Percentiles rank a stretch among this genome's conserved stretches.
These are phyloP conservation scores for Malassezia japonica DNA, from an alignment of 1,284 basidiomycete genomes.

Conservation along the genomic window DNA sequence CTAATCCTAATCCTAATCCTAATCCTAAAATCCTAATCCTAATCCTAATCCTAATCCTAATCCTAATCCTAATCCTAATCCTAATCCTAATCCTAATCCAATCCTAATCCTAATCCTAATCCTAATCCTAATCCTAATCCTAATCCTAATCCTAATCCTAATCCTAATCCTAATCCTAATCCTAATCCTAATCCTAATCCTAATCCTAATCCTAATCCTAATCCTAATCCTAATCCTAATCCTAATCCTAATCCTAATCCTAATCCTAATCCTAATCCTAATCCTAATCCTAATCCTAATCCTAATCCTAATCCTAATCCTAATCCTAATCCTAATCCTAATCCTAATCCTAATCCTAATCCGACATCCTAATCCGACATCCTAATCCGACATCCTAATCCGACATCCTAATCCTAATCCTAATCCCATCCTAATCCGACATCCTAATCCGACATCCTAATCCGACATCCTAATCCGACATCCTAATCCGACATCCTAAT, in stretches of 20 bases:
- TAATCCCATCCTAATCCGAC: neutral
- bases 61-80: slow-evolving; percentile 6
- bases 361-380: neutral
- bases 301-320: slow-evolving; percentile 1
- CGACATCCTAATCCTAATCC: neutral
- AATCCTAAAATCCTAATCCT: slow-evolving; percentile 2
- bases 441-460: neutral
- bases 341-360: neutral
- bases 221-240: slow-evolving; percentile 6
- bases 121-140: slow-evolving; percentile 5
- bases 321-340: slow-evolving; percentile 1
- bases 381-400: neutral
- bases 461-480: neutral
- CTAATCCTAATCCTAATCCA: slow-evolving; percentile 3
- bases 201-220: slow-evolving; percentile 6
- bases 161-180: slow-evolving; percentile 6
- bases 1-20: slow-evolving; percentile 1
- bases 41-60: slow-evolving; percentile 9
- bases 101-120: slow-evolving; percentile 5
- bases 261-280: slow-evolving; percentile 8
- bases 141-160: slow-evolving; percentile 6
- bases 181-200: slow-evolving; percentile 6
- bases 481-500: neutral
- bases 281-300: slow-evolving; percentile 2
- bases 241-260: slow-evolving; percentile 6